Percentiles rank a stretch among this genome's conserved stretches.
Evolutionary conservation across 352 stramenopile genomes (phyloP).

Genomic region (Bremia lactucae): DNA sequence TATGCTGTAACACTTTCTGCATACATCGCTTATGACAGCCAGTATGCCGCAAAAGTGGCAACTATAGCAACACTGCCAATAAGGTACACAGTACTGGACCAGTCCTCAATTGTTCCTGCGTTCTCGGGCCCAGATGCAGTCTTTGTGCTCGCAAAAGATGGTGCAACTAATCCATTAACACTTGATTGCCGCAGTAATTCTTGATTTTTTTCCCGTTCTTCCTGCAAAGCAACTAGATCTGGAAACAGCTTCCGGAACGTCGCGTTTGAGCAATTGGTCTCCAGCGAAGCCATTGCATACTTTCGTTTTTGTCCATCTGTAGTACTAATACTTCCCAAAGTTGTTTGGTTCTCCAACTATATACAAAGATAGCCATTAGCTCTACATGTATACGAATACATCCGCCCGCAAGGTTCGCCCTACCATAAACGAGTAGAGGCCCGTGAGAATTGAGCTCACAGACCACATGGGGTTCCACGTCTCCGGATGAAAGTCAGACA

Average conservation of each 20-base stretch:
- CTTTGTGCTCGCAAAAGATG: slow-evolving; percentile 12
- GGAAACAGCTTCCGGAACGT: slow-evolving; percentile 85
- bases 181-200: slow-evolving; percentile 24
- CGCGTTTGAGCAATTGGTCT: slow-evolving; percentile 68
- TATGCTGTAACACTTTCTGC: too few species aligned
- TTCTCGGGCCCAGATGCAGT: slow-evolving; percentile 7
- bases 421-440: slow-evolving; percentile 93
- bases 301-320: slow-evolving; percentile 76
- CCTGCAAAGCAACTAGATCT: slow-evolving; percentile 74
- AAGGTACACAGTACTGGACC: slow-evolving; percentile 28
- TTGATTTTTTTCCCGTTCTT: slow-evolving; percentile 37
- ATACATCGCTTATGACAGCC: slow-evolving; percentile 43
- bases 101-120: slow-evolving; percentile 26
- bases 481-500: slow-evolving; percentile 94
- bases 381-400: slow-evolving; percentile 4
- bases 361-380: slow-evolving; percentile 1
- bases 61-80: slow-evolving; percentile 30
- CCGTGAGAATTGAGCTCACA: slow-evolving; percentile 91
- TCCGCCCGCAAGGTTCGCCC: neutral
- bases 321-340: slow-evolving; percentile 83
- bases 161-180: neutral
- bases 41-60: slow-evolving; percentile 33
- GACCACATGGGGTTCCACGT: slow-evolving; percentile 96
- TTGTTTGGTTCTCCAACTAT: slow-evolving; percentile 71
- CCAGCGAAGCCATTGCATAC: slow-evolving; percentile 68